Base-by-base conservation (phyloP, 2,329 filamentous ascomycete genomes). In the Keithomyces neogunnii region DNA sequence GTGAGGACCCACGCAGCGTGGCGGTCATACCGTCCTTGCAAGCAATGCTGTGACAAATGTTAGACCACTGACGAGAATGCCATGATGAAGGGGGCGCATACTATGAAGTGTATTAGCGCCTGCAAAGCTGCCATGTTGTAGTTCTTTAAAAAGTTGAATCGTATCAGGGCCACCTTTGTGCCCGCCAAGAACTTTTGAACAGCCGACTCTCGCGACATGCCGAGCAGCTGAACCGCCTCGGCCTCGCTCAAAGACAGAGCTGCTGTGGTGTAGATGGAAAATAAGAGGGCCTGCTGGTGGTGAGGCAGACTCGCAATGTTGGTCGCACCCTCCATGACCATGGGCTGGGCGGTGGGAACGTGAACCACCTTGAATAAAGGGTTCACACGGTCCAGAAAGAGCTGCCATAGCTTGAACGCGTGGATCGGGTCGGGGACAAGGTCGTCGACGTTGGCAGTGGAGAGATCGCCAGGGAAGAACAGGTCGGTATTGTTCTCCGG, bases 311-410 rank as follows among this genome's bases (percentile, higher is more conserved):
- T 74, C 10, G 70, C 68, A 26, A 84, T 69, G 54, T 80, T 75
- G 13, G 74, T 74, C 1, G 76, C 78, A 2, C 84, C 83, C 52
- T 86, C 78, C 38, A 86, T 74, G 6, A 90, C 71, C 45, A 78
- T 76, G 2, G 78, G 76, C 59, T 89, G 83, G 3, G 89, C 66
- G 0, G 82, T 82, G 0, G 87, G 86, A 1, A 85, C 77, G 62
- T 92, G 88, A 29, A 89, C 81, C 45, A 81, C 69, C 62, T 90
- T 91, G 57, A 82, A 80, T 45, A 89, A 64, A 0, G 87, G 86
- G 59, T 91, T 86, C 51, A 91, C 82, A 54, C 88, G 83, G 47
- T 88, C 82, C 5, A 89, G 69, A 57, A 85, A 90, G 7, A 81
- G 72, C 62, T 89, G 84, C 88, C 88, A 92, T 4, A 92, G 73